A percentile compares a stretch with the other conserved stretches of the same genome.
Evolutionary conservation across 1,139 yeast genomes (phyloP).

Genomic region (Petasospora rhodanensis): DNA sequence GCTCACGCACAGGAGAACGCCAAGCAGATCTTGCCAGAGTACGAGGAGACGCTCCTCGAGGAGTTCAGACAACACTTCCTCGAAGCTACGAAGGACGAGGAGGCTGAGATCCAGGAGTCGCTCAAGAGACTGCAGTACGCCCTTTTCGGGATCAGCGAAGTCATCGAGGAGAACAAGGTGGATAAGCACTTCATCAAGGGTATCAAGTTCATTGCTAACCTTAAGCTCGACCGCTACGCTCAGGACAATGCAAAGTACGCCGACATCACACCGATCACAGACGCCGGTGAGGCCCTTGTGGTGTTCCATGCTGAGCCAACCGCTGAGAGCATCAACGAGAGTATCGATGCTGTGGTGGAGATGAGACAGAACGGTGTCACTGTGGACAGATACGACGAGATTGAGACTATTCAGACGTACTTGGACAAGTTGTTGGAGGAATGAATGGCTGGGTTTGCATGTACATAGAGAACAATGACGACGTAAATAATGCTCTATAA

Average conservation of each 20-base stretch:
- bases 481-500: slow-evolving; percentile 4
- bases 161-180: slow-evolving; percentile 42
- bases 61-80: slow-evolving; percentile 59
- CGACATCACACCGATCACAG: slow-evolving; percentile 29
- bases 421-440: slow-evolving; percentile 15
- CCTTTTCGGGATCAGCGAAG: slow-evolving; percentile 68
- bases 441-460: slow-evolving; percentile 6
- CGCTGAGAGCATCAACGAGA: slow-evolving; percentile 44
- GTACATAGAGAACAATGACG: too few species aligned
- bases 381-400: slow-evolving; percentile 31
- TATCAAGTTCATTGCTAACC: slow-evolving; percentile 56
- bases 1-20: slow-evolving; percentile 68
- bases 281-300: slow-evolving; percentile 48
- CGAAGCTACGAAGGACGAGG: slow-evolving; percentile 51
- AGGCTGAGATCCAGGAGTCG: slow-evolving; percentile 59
- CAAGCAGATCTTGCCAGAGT: slow-evolving; percentile 39
- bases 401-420: slow-evolving; percentile 29
- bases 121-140: slow-evolving; percentile 77
- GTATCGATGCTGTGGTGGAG: slow-evolving; percentile 47
- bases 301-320: slow-evolving; percentile 43
- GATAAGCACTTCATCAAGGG: slow-evolving; percentile 67
- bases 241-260: slow-evolving; percentile 23
- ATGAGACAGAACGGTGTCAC: slow-evolving; percentile 28
- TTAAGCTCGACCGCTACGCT: slow-evolving; percentile 53
- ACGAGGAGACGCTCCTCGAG: slow-evolving; percentile 41